Base-by-base conservation (phyloP, 2,329 filamentous ascomycete species). In the Blumeria graminis region DNA sequence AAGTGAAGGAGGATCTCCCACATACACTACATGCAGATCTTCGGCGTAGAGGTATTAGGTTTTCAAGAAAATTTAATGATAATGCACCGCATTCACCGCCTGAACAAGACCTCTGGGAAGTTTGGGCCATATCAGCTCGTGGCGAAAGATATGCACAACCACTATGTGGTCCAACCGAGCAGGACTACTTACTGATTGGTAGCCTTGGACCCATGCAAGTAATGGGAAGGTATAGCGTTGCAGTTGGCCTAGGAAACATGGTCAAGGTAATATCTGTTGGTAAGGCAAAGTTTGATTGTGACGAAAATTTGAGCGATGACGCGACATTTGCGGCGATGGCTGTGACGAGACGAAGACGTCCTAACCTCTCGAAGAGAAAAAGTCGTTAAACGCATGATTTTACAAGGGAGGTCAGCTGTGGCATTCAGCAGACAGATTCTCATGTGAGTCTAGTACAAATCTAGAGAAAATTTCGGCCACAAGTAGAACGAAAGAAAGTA, bases 221-320 rank as follows among this genome's bases (percentile, higher is more conserved):
- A 55, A 69, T 86, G 1, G 84, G 84, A 11, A 74, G 76, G 52
- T 72, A 74, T 50, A 82, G 80, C 55, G 73, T 86, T 3, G 84
- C 78, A 0, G 75, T 89, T 34, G 82, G 76, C 0, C 78, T 88
- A 58, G 85, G 84, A 11, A 84, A 87, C 61, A 72, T 78, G 1
- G 73, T 88, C 63, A 88, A 87, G 68, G 70, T 88, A 55, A 74
- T 88, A 57, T 78, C 76, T 1, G 71, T 82, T 6, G 82, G 81
- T 6, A 74, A 77, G 60, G 81, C 84, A 63, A 71, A 76, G 35
- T 84, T 82, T 62, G 77, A 81, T 55, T 60, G 57, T 10, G 59
- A 60, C 36, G 60, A 62, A 13, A 61, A 56, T 39, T 58, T 48
- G 11, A 57, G 54, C 34, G 62, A 64, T 53, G 60, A 65, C 57